Base-by-base conservation (phyloP, 345 rosid genomes). In the Rhizophora apiculata region DNA sequence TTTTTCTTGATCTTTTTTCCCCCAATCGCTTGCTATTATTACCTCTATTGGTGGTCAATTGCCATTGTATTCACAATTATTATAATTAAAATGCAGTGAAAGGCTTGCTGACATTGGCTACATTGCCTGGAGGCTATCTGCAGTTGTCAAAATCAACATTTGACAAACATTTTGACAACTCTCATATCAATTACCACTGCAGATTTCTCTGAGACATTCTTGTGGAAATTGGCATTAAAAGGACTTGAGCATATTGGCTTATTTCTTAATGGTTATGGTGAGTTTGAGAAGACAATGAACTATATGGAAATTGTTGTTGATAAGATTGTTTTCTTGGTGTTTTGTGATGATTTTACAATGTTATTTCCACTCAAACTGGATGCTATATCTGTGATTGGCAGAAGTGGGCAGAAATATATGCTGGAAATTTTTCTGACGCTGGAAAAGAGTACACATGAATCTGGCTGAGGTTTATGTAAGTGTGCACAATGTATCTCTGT, bases 101-200 rank as follows among this genome's bases (percentile, higher is more conserved):
- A 80, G 97, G 97, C 53, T 79, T 94, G 84, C 84, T 86, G 85
- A 82, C 76, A 67, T 78, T 94, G 81, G 86, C 88, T 70, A 85
- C 82, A 74, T 82, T 86, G 67, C 68, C 81, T 65, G 96, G 86
- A 54, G 82, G 76, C 71, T 79, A 71, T 75, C 76, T 78, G 55
- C 76, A 82, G 53, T 62, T 89, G 52, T 72, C 91, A 22, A 83
- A 78, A 76, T 74, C 77, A 34, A 82, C 81, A 61, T 94, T 87
- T 72, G 92, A 89, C 72, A 78, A 24, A 74, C 69, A 88, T 92
- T 78, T 75, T 94, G 83, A 55, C 67, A 75, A 80, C 82, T 52
- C 73, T 88, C 54, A 70, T 84, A 48, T 85, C 96, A 65, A 76
- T 87, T 74, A 60, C 87, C 73, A 82, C 75, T 20, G 60, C 46